Conservation (phyloP, 306 rosid genomes). For the Pyrus pyrifolia region DNA sequence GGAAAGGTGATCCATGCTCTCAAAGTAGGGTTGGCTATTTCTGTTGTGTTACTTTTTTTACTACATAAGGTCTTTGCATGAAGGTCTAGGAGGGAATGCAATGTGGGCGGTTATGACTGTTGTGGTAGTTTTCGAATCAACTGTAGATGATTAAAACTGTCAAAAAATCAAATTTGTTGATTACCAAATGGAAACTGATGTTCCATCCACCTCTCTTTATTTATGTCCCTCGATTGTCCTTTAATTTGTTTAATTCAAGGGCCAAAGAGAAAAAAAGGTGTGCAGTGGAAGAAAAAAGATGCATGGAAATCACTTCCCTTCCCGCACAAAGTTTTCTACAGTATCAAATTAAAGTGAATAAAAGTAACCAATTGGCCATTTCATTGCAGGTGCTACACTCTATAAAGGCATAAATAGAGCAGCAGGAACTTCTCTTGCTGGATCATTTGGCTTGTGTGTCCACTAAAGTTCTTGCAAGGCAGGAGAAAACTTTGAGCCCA, state of each 20-base stretch:
- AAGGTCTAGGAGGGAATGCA: slow-evolving; percentile 64
- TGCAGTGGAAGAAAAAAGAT: no score
- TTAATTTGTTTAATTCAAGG: no score
- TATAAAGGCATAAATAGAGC: slow-evolving; percentile 50
- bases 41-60: slow-evolving; percentile 55
- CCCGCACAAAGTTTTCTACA: no score
- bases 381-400: slow-evolving; percentile 57
- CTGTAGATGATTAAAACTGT: slow-evolving; percentile 37
- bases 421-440: slow-evolving; percentile 62
- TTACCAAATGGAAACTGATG: background rate
- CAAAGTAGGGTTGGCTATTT: slow-evolving; percentile 72
- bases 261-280: no score
- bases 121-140: slow-evolving; percentile 52
- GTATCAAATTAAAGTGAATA: no score
- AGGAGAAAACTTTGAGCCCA: slow-evolving; percentile 52
- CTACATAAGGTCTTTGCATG: slow-evolving; percentile 62
- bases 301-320: no score
- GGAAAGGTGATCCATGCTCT: slow-evolving; percentile 60
- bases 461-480: slow-evolving; percentile 59
- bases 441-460: slow-evolving; percentile 50
- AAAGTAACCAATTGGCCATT: background rate
- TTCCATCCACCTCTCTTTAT: background rate
- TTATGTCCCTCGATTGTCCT: background rate
- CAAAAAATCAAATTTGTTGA: no score
- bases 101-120: slow-evolving; percentile 83